Conservation (phyloP, 1,284 basidiomycete genomes). For the Stygiomarasmius scandens region DNA sequence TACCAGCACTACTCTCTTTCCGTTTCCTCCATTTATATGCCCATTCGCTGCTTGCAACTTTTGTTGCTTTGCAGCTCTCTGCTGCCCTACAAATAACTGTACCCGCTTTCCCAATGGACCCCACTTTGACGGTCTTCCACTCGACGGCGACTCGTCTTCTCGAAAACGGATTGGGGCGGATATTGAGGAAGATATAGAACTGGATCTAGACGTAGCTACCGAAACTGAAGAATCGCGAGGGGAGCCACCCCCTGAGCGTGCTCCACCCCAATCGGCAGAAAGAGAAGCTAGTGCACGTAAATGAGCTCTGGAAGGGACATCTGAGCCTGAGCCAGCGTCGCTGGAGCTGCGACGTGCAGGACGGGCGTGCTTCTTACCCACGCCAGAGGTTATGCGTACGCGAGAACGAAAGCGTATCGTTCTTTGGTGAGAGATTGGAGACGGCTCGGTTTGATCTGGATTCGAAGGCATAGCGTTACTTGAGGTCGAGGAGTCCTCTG, state of each 20-base stretch:
- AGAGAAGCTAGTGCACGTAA: not conserved
- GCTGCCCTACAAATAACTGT: constrained; percentile 11
- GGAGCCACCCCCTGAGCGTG: not conserved
- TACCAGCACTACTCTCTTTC: constrained; percentile 1
- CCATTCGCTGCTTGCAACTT: not conserved
- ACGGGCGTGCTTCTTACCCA: constrained; percentile 1
- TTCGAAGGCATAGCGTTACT: not conserved
- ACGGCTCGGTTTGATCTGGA: not conserved
- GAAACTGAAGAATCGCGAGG: not conserved
- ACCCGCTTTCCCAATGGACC: constrained; percentile 18
- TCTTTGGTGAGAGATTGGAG: not conserved
- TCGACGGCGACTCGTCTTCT: constrained; percentile 13
- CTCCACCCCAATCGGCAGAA: not conserved
- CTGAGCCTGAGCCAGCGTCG: not conserved
- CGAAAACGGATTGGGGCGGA: constrained; percentile 18
- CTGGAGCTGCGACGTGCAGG: not conserved
- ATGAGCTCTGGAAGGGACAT: not conserved
- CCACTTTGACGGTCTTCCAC: constrained; percentile 13
- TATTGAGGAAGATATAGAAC: constrained; percentile 18
- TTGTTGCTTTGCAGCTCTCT: constrained; percentile 2
- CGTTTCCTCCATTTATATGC: not conserved
- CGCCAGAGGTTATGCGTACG: constrained; percentile 18
- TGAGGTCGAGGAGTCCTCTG: not conserved
- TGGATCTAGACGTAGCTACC: constrained; percentile 4
- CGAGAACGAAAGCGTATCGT: constrained; percentile 20